phyloP scores from a whole-genome alignment of 441 rosid species.

The Pelargonium australe region DNA sequence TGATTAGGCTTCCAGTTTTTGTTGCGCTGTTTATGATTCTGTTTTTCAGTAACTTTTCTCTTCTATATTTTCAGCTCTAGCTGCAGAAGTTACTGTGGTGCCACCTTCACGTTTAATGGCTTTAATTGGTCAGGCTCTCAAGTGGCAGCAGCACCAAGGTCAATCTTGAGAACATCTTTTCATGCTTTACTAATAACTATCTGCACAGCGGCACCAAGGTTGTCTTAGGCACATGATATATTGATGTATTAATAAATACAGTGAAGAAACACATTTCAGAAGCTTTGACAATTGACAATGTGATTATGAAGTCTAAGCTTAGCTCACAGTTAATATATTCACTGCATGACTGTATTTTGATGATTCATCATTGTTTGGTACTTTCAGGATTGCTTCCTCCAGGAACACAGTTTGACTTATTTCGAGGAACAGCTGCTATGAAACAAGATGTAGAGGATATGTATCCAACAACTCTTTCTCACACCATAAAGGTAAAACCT shows the following conservation, averaged over 20 bases:
- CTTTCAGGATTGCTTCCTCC: slow-evolving; percentile 88
- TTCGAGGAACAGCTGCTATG: slow-evolving; percentile 98
- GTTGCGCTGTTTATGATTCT: background rate
- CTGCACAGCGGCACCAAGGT: background rate
- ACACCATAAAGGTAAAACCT: slow-evolving; percentile 69
- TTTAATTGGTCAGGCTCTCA: slow-evolving; percentile 91
- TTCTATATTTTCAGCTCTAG: slow-evolving; percentile 53
- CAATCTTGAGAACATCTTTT: background rate
- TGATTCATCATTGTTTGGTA: slow-evolving; percentile 19
- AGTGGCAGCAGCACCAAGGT: slow-evolving; percentile 99
- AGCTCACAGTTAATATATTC: background rate
- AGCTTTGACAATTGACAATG: background rate
- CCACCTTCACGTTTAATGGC: slow-evolving; percentile 99
- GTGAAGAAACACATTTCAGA: slow-evolving; percentile 3
- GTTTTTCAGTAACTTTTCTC: slow-evolving; percentile 16
- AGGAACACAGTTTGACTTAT: slow-evolving; percentile 98
- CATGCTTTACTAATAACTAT: background rate
- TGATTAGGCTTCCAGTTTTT: background rate
- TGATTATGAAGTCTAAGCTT: background rate
- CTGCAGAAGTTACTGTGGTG: slow-evolving; percentile 90
- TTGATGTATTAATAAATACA: background rate
- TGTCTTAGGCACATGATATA: background rate
- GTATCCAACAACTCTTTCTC: slow-evolving; percentile 72
- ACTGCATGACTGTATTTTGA: slow-evolving; percentile 9
- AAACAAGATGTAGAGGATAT: slow-evolving; percentile 96